Evolutionary conservation across 2,329 filamentous ascomycete genomes (phyloP).

Genomic region (Ophiostoma novo-ulmi): DNA sequence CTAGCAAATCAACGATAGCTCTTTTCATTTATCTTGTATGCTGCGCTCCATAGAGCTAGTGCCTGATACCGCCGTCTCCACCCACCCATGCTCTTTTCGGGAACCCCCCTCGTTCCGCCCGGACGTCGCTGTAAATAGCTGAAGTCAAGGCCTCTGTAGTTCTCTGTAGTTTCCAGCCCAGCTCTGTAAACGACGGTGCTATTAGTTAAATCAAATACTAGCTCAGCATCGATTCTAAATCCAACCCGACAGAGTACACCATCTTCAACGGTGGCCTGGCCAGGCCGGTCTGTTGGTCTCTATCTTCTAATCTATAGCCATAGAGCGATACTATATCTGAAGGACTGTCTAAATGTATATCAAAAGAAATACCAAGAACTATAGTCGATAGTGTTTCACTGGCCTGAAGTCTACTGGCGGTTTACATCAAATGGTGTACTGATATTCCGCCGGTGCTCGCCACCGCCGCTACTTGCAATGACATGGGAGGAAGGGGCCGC

Average conservation of each 20-base stretch:
- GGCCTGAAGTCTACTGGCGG: background rate
- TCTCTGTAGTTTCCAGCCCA: background rate
- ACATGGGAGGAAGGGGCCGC: background rate
- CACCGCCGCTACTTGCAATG: conserved; percentile 3
- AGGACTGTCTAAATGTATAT: background rate
- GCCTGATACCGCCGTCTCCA: conserved; percentile 4
- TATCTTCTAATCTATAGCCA: no score
- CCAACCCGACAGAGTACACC: background rate
- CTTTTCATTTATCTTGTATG: background rate
- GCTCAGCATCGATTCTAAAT: background rate
- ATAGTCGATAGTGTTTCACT: background rate
- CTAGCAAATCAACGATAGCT: background rate
- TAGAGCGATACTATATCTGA: no score
- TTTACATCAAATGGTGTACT: background rate
- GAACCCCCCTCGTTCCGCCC: conserved; percentile 1
- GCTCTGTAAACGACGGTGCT: background rate
- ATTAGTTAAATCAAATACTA: background rate
- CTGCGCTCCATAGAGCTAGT: conserved; percentile 5
- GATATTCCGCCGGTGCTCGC: conserved; percentile 12
- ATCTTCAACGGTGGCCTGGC: background rate
- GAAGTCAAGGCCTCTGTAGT: background rate
- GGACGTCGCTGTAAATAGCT: background rate
- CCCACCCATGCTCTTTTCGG: conserved; percentile 13
- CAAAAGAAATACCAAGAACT: background rate
- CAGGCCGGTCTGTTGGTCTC: background rate